A percentile compares a stretch with the other conserved stretches of the same genome.
These are phyloP conservation scores for Leptographium procerum DNA, from an alignment of 2,329 filamentous ascomycete genomes.

Conservation along the genomic window DNA sequence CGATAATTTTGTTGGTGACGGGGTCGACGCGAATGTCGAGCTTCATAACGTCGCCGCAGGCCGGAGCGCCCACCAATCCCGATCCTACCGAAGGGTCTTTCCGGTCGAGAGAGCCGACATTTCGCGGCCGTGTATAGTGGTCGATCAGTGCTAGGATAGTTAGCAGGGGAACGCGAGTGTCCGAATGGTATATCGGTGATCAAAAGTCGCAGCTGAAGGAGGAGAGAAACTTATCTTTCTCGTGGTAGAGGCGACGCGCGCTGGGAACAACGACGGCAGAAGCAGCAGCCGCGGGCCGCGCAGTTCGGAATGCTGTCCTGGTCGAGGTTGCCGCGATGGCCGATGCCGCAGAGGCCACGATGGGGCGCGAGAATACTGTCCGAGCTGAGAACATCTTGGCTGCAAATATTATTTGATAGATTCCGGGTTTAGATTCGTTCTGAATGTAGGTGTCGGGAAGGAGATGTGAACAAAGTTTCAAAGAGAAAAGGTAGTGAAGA, in stretches of 20 bases:
- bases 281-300: constrained; percentile 7
- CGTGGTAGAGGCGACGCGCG: constrained; percentile 14
- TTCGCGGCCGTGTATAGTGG: constrained; percentile 25
- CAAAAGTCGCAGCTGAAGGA: background rate
- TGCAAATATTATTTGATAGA: background rate
- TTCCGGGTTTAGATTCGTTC: background rate
- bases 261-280: constrained; percentile 3
- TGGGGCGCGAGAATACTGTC: constrained; percentile 7
- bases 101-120: constrained; percentile 53
- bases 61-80: constrained; percentile 82
- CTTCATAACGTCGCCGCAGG: constrained; percentile 89
- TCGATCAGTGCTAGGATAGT: constrained; percentile 13
- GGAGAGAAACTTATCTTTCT: constrained; percentile 14
- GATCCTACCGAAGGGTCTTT: constrained; percentile 75
- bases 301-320: constrained; percentile 9
- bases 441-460: background rate
- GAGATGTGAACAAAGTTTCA: background rate
- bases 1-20: constrained; percentile 74
- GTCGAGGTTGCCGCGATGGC: constrained; percentile 5
- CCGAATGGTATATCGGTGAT: background rate
- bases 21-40: constrained; percentile 88
- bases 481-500: background rate
- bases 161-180: background rate
- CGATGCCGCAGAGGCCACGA: constrained; percentile 8
- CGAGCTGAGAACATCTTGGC: constrained; percentile 11